phyloP scores from a whole-genome alignment of 371 early-diverging fungal genomes.

The Funneliformis caledonium region DNA sequence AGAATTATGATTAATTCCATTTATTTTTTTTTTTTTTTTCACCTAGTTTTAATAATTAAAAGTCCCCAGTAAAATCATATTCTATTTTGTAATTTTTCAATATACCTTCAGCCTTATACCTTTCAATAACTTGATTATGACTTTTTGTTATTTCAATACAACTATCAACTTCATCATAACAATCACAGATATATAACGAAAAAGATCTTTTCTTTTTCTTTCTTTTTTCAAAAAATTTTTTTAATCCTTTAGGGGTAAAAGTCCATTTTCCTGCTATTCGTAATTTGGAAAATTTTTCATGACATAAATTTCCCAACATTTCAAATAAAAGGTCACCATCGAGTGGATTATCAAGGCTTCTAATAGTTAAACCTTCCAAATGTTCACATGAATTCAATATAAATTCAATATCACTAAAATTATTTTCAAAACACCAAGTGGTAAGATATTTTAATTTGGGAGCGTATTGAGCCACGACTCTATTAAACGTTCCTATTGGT shows the following conservation, averaged over 20 bases:
- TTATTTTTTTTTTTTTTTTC: too few species aligned
- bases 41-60: not conserved
- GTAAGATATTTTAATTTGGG: conserved; percentile 14
- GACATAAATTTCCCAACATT: not conserved
- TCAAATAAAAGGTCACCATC: not conserved
- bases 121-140: not conserved
- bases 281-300: not conserved
- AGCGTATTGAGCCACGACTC: not conserved
- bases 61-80: not conserved
- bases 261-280: conserved; percentile 3
- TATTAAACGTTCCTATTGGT: not conserved
- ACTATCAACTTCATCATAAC: conserved; percentile 8
- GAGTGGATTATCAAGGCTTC: not conserved
- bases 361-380: conserved; percentile 14
- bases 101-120: not conserved
- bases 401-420: not conserved
- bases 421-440: not conserved
- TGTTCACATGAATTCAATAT: conserved; percentile 8
- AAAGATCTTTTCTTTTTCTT: not conserved
- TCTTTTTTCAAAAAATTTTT: not conserved
- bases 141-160: not conserved
- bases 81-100: not conserved
- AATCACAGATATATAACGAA: not conserved
- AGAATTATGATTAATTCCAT: too few species aligned
- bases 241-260: not conserved